These are phyloP conservation scores for Corchorus capsularis DNA, from an alignment of 345 rosid species.

Conservation along the genomic window DNA sequence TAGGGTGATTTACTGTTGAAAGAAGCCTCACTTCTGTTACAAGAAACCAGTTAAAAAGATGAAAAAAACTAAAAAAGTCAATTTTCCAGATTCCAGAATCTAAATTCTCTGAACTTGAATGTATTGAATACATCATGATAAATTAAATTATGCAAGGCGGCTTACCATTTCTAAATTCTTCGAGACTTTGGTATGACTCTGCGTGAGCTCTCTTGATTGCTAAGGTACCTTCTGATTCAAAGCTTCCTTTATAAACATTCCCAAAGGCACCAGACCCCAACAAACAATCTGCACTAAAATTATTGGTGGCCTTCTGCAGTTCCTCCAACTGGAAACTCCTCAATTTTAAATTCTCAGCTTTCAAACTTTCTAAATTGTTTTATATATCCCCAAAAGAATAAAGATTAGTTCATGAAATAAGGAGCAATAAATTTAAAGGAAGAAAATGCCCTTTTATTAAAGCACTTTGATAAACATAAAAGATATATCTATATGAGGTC, in stretches of 20 bases:
- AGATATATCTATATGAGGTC: neutral
- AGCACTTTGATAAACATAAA: no score
- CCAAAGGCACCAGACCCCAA: conserved; percentile 62
- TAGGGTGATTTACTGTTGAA: conserved; percentile 51
- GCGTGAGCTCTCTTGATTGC: conserved; percentile 64
- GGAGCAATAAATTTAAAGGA: neutral
- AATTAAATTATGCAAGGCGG: neutral
- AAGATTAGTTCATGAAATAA: neutral
- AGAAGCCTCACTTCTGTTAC: conserved; percentile 60
- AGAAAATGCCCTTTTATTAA: no score
- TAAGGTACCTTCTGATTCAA: conserved; percentile 39
- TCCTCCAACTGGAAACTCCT: conserved; percentile 49
- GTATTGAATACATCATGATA: neutral
- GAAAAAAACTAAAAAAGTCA: conserved; percentile 21
- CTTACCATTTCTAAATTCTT: conserved; percentile 67
- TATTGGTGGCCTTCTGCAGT: conserved; percentile 44
- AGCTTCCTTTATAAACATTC: conserved; percentile 52
- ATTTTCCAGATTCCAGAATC: neutral
- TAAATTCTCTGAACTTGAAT: neutral
- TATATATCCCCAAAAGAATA: neutral
- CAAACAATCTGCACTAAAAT: conserved; percentile 51
- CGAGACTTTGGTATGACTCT: conserved; percentile 47
- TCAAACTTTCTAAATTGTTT: conserved; percentile 29
- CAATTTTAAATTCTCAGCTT: conserved; percentile 38
- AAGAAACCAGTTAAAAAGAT: conserved; percentile 19